Conservation (phyloP, 78 protist species). For the Emiliania huxleyi region DNA sequence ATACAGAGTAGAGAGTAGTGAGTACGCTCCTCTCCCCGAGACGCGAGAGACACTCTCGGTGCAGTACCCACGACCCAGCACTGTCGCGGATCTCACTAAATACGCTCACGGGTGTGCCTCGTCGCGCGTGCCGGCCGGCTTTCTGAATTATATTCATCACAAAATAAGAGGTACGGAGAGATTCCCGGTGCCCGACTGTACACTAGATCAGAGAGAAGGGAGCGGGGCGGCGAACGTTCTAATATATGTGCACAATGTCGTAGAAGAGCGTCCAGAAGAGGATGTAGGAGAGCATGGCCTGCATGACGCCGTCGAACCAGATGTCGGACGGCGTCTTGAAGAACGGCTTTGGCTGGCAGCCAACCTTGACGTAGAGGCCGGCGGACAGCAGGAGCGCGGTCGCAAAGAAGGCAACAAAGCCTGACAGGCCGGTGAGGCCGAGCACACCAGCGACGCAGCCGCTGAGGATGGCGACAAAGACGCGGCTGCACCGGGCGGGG, state of each 20-base stretch:
- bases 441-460: not conserved
- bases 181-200: too few species aligned
- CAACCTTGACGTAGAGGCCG: not conserved
- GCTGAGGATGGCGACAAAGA: not conserved
- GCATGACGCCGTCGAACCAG: not conserved
- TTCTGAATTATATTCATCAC: too few species aligned
- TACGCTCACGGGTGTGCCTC: too few species aligned
- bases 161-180: too few species aligned
- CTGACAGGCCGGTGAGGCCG: not conserved
- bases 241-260: not conserved
- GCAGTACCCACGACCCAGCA: too few species aligned
- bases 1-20: too few species aligned
- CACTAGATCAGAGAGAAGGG: too few species aligned
- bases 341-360: not conserved
- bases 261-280: constrained; percentile 19
- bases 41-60: too few species aligned
- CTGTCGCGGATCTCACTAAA: too few species aligned
- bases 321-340: not conserved
- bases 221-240: not conserved
- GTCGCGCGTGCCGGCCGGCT: too few species aligned
- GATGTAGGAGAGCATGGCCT: not conserved
- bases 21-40: too few species aligned
- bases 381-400: not conserved
- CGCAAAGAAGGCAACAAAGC: not conserved
- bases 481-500: not conserved